phyloP scores from a whole-genome alignment of 1,284 basidiomycete species.

The Cryptococcus hybrid region DNA sequence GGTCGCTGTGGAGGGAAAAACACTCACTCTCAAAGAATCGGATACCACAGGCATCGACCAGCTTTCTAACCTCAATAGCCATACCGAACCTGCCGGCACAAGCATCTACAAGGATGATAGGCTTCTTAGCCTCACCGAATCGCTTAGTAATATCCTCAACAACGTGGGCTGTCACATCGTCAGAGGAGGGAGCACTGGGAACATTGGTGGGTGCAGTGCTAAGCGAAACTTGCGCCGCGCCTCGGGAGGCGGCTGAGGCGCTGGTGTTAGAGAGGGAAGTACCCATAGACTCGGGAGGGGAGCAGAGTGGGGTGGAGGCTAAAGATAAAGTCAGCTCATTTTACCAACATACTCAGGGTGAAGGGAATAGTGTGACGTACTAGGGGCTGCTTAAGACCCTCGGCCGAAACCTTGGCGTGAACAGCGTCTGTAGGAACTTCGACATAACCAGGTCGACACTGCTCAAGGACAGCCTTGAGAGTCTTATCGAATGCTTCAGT shows the following conservation, averaged over 20 bases:
- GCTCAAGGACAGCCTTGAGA: slow-evolving; percentile 65
- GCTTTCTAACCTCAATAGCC: slow-evolving; percentile 63
- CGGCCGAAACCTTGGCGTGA: slow-evolving; percentile 64
- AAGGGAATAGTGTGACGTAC: slow-evolving; percentile 16
- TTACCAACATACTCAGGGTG: background rate
- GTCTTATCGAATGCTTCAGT: slow-evolving; percentile 73
- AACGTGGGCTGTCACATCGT: slow-evolving; percentile 65
- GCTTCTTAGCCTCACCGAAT: slow-evolving; percentile 65
- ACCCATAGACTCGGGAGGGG: slow-evolving; percentile 29
- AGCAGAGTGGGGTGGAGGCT: slow-evolving; percentile 51
- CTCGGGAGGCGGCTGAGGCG: slow-evolving; percentile 8
- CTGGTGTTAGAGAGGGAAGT: slow-evolving; percentile 14
- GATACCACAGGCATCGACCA: slow-evolving; percentile 69
- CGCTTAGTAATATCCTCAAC: slow-evolving; percentile 67
- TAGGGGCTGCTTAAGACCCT: slow-evolving; percentile 65
- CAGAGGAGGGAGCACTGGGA: slow-evolving; percentile 38
- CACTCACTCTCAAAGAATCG: slow-evolving; percentile 61
- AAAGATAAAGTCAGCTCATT: slow-evolving; percentile 1
- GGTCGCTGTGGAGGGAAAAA: background rate
- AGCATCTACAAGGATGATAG: slow-evolving; percentile 82
- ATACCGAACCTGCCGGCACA: slow-evolving; percentile 80
- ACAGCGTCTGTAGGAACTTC: slow-evolving; percentile 84
- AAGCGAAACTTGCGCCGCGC: slow-evolving; percentile 5
- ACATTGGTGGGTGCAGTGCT: slow-evolving; percentile 7
- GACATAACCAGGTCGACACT: slow-evolving; percentile 85